phyloP scores from a whole-genome alignment of 208 protist genomes.

The Acanthamoeba quina region DNA sequence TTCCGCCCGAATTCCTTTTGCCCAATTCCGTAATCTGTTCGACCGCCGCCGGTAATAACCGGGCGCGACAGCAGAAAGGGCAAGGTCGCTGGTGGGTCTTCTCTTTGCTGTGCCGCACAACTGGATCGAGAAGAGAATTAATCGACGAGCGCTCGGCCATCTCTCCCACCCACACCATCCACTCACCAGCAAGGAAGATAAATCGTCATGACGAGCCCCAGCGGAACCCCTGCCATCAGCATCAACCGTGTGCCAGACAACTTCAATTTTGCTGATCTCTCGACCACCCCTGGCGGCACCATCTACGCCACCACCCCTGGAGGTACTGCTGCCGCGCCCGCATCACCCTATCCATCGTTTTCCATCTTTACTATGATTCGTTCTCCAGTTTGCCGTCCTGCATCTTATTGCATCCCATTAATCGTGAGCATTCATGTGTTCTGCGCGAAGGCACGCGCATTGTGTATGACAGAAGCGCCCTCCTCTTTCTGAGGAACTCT shows the following conservation, averaged over 20 bases:
- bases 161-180: background rate
- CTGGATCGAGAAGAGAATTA: slow-evolving; percentile 1
- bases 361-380: background rate
- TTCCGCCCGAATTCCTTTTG: no score
- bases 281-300: slow-evolving; percentile 72
- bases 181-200: background rate
- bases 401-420: background rate
- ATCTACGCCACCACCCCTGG: slow-evolving; percentile 76
- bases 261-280: slow-evolving; percentile 74
- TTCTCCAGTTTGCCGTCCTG: background rate
- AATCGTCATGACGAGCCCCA: slow-evolving; percentile 32
- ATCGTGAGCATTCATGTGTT: background rate
- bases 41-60: background rate
- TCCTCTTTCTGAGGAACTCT: slow-evolving; percentile 69
- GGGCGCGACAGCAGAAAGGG: background rate
- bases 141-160: slow-evolving; percentile 23
- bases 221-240: slow-evolving; percentile 73
- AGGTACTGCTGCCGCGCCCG: background rate
- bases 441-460: slow-evolving; percentile 33
- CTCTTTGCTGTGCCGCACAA: slow-evolving; percentile 32
- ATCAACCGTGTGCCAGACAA: slow-evolving; percentile 56
- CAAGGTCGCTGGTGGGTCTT: background rate
- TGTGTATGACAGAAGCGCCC: slow-evolving; percentile 74
- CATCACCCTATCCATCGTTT: no score
- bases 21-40: background rate